These are phyloP conservation scores for Colletotrichum shisoi DNA, from an alignment of 2,329 filamentous ascomycete genomes.

Conservation along the genomic window DNA sequence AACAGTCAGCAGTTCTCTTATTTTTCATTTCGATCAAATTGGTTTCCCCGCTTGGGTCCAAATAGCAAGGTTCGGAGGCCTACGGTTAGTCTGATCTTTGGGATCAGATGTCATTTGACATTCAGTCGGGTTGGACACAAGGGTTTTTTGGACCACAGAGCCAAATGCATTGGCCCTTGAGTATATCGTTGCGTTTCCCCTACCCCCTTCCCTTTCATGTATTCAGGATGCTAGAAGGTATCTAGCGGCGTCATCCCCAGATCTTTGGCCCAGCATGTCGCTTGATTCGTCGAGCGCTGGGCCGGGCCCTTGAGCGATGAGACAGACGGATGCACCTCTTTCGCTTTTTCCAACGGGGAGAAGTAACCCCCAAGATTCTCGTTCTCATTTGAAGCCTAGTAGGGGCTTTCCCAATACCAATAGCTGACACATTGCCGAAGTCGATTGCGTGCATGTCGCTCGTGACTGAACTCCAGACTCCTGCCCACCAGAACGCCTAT, in stretches of 20 bases:
- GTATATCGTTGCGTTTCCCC: not conserved
- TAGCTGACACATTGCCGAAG: conserved; percentile 17
- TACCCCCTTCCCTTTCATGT: not conserved
- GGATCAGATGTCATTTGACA: not conserved
- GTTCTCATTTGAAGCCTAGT: conserved; percentile 11
- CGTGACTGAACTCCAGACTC: conserved; percentile 35
- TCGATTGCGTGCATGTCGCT: conserved; percentile 15
- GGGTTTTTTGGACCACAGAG: not conserved
- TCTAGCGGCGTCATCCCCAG: not conserved
- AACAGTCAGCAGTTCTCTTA: not conserved
- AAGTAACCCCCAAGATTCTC: conserved; percentile 6
- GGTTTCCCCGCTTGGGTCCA: not conserved
- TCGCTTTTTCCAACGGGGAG: not conserved
- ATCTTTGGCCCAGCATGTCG: not conserved
- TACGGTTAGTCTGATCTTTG: not conserved
- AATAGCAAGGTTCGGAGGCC: not conserved
- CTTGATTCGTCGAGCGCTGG: not conserved
- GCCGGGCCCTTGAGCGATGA: not conserved
- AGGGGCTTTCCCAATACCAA: conserved; percentile 23
- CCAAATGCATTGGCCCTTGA: not conserved
- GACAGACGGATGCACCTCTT: conserved; percentile 6
- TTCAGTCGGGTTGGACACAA: not conserved
- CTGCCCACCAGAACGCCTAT: conserved; percentile 27
- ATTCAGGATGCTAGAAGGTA: not conserved
- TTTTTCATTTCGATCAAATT: not conserved